These are phyloP conservation scores for Schwanniomyces sp. DNA, from an alignment of 805 yeast species.

Conservation along the genomic window DNA sequence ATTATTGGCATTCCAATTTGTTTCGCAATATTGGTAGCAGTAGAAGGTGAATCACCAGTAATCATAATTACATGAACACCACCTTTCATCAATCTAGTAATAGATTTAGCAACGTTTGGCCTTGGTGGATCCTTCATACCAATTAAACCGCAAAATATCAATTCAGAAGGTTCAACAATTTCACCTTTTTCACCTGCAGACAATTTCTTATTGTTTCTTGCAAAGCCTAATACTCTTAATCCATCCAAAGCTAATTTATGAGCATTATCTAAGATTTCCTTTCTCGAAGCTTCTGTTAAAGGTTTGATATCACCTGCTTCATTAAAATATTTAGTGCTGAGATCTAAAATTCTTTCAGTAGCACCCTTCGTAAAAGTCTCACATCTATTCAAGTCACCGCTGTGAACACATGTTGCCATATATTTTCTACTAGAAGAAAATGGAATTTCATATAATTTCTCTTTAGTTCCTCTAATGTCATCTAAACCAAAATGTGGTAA, in stretches of 20 bases:
- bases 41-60: slow-evolving; percentile 89
- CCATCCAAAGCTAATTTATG: slow-evolving; percentile 76
- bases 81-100: slow-evolving; percentile 77
- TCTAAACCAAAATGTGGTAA: slow-evolving; percentile 67
- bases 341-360: slow-evolving; percentile 64
- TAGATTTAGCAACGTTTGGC: slow-evolving; percentile 74
- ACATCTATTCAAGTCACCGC: slow-evolving; percentile 56
- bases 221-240: slow-evolving; percentile 81
- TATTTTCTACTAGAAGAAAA: slow-evolving; percentile 82
- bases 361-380: slow-evolving; percentile 88
- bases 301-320: slow-evolving; percentile 60
- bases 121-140: slow-evolving; percentile 99
- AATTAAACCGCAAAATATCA: slow-evolving; percentile 79
- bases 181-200: slow-evolving; percentile 22
- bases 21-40: slow-evolving; percentile 81
- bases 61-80: slow-evolving; percentile 99
- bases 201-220: slow-evolving; percentile 45
- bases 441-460: slow-evolving; percentile 73
- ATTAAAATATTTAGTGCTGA: slow-evolving; percentile 60
- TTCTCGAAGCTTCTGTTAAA: slow-evolving; percentile 50
- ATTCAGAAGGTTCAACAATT: slow-evolving; percentile 50
- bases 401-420: slow-evolving; percentile 78
- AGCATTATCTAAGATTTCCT: slow-evolving; percentile 56
- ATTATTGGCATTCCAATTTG: slow-evolving; percentile 86
- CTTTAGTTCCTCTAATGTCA: slow-evolving; percentile 62